Percentiles rank a stretch among this genome's conserved stretches.
Evolutionary conservation across 495 filamentous ascomycete species (phyloP).

Genomic region (Penicillium ochrochloron): DNA sequence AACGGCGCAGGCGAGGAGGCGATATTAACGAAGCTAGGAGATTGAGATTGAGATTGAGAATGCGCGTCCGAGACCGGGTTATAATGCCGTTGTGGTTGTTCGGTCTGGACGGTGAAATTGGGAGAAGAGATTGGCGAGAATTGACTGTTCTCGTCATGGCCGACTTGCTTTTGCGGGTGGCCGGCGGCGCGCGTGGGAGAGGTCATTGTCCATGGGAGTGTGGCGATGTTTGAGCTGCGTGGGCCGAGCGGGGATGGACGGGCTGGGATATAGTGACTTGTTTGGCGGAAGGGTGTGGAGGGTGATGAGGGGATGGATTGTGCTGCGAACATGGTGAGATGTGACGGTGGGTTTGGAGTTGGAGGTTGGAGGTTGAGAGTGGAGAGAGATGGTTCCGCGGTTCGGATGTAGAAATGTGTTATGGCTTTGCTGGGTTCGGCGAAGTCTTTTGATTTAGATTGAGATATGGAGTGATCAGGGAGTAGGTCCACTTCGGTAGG

Average conservation of each 20-base stretch:
- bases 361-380: slow-evolving; percentile 10
- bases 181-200: slow-evolving; percentile 20
- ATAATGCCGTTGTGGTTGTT: slow-evolving; percentile 17
- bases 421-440: slow-evolving; percentile 23
- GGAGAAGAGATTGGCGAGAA: slow-evolving; percentile 21
- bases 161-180: slow-evolving; percentile 17
- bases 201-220: slow-evolving; percentile 35
- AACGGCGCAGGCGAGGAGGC: slow-evolving; percentile 12
- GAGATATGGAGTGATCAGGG: neutral
- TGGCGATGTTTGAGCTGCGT: slow-evolving; percentile 31
- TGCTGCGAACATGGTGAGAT: slow-evolving; percentile 36
- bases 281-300: slow-evolving; percentile 34
- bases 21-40: slow-evolving; percentile 16
- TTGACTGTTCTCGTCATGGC: slow-evolving; percentile 16
- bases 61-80: neutral
- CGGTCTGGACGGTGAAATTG: slow-evolving; percentile 25
- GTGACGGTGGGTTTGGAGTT: neutral
- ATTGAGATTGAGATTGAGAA: slow-evolving; percentile 3
- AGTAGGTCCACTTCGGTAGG: neutral
- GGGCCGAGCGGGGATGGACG: slow-evolving; percentile 57
- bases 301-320: slow-evolving; percentile 52
- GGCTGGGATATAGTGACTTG: slow-evolving; percentile 52
- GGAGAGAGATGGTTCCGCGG: slow-evolving; percentile 24
- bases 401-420: slow-evolving; percentile 32
- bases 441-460: neutral